Base-by-base conservation (phyloP, 495 filamentous ascomycete genomes). In the Tuber indicum region DNA sequence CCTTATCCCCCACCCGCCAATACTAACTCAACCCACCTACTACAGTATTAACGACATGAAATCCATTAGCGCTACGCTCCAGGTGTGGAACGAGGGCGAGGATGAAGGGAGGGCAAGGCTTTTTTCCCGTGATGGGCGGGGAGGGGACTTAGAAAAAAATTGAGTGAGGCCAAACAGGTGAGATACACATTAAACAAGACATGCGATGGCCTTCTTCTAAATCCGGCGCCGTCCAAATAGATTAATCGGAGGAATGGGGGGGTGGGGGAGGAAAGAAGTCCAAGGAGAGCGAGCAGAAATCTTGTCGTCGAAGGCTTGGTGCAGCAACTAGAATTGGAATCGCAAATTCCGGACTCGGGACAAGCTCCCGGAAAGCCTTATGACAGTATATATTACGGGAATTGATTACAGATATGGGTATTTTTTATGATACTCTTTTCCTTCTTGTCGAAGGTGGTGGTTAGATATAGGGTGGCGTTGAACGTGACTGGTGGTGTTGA, bases 391-490 rank as follows among this genome's bases (percentile, higher is more conserved):
- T 58, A 32, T 32, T 17, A 17, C 16, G 12, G 26, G 58, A 5
- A 66, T 62, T 62, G 14, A 4, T 62, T 62, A 62, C n/a, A 62
- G 52, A 62, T 62, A 32, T 62, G n/a, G n/a, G 52, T 16, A 62
- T 9, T 62, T 32, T 32, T 32, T 32, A 32, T 32, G 32, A 32
- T 39, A 17, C 17, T 72, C 14, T 72, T 72, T 72, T 12, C 19
- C 43, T 71, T 70, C 45, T 36, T 19, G n/a, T 21, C 1, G 74
- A 46, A 70, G 14, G 17, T 41, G 43, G 62, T 62, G 39, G 21
- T 70, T 58, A 79, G 77, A 78, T 75, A 77, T 39, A 78, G 36
- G 49, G 44, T 42, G 47, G 23, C 0, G 47, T 23, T 6, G 17
- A 49, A 49, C 12, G 58, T n/a, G 58, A 66, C 26, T 66, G 58